These are phyloP conservation scores for Hericium erinaceus DNA, from an alignment of 768 basidiomycete genomes.

Conservation along the genomic window DNA sequence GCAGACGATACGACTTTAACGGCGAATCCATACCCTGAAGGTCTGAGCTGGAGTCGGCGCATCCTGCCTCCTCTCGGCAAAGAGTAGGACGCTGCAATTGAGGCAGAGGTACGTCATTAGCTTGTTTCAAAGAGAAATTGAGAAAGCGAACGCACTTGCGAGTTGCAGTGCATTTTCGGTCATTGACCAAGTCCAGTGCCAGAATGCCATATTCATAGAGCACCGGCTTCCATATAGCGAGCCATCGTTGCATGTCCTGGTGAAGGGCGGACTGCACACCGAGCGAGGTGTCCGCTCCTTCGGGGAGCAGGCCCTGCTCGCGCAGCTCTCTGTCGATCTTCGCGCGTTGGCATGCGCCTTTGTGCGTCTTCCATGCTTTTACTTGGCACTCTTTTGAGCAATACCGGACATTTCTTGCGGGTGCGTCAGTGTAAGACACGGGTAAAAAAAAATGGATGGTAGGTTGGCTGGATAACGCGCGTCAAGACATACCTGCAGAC, in stretches of 20 bases:
- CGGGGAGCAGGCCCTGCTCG: background rate
- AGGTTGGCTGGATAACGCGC: background rate
- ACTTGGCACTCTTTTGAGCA: background rate
- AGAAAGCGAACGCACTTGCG: background rate
- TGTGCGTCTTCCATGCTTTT: background rate
- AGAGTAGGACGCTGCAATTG: background rate
- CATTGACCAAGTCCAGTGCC: background rate
- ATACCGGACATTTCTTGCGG: background rate
- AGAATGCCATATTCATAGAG: background rate
- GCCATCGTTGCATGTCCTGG: background rate
- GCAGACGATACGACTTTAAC: background rate
- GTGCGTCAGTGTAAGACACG: background rate
- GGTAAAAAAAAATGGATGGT: background rate
- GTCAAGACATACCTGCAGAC: background rate
- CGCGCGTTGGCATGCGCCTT: background rate
- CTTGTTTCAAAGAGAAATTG: background rate
- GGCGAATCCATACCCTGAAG: background rate
- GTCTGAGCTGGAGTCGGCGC: background rate
- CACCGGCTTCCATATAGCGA: background rate
- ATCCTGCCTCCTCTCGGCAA: background rate
- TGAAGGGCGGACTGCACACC: background rate
- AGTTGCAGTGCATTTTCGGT: background rate
- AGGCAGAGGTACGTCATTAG: background rate
- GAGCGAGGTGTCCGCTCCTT: background rate
- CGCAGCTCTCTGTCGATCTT: background rate